phyloP scores from a whole-genome alignment of 2,329 filamentous ascomycete genomes.

The Pochonia chlamydosporia region DNA sequence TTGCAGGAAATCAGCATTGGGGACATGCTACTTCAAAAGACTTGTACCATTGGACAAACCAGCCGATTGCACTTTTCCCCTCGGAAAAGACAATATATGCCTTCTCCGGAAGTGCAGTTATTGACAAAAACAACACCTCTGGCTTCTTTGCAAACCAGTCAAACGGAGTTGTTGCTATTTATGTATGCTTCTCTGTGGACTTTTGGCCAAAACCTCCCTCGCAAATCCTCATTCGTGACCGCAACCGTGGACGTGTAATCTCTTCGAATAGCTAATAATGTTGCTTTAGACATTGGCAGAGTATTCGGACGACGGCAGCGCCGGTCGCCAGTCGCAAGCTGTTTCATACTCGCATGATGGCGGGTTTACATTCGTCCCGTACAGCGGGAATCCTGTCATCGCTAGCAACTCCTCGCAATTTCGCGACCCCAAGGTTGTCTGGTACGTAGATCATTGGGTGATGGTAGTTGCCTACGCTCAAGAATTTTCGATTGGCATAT shows the following conservation, averaged over 20 bases:
- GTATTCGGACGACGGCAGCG: not conserved
- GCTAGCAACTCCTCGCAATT: slow-evolving; percentile 49
- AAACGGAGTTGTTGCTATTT: slow-evolving; percentile 54
- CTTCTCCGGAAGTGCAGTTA: slow-evolving; percentile 50
- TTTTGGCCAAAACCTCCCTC: slow-evolving; percentile 8
- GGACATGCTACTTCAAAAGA: slow-evolving; percentile 59
- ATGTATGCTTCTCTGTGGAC: slow-evolving; percentile 14
- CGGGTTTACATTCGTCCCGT: slow-evolving; percentile 57
- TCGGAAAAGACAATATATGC: slow-evolving; percentile 37
- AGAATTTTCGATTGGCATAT: slow-evolving; percentile 55
- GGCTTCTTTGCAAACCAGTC: slow-evolving; percentile 56
- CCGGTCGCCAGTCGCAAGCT: slow-evolving; percentile 43
- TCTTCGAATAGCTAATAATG: not conserved
- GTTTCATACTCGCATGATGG: slow-evolving; percentile 58
- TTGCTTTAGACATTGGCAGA: slow-evolving; percentile 16
- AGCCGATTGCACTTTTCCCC: slow-evolving; percentile 55
- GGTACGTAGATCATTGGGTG: slow-evolving; percentile 52
- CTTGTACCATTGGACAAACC: slow-evolving; percentile 59
- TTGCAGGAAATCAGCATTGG: slow-evolving; percentile 59
- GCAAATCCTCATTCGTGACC: not conserved
- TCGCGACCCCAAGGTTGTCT: slow-evolving; percentile 60
- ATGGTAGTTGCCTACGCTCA: slow-evolving; percentile 46
- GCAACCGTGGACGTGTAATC: not conserved
- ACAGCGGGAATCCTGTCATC: slow-evolving; percentile 55
- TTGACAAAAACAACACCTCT: slow-evolving; percentile 59